Percentiles rank a stretch among this genome's conserved stretches.
phyloP scores from a whole-genome alignment of 163 green algal genomes.

The Scenedesmus sp. region DNA sequence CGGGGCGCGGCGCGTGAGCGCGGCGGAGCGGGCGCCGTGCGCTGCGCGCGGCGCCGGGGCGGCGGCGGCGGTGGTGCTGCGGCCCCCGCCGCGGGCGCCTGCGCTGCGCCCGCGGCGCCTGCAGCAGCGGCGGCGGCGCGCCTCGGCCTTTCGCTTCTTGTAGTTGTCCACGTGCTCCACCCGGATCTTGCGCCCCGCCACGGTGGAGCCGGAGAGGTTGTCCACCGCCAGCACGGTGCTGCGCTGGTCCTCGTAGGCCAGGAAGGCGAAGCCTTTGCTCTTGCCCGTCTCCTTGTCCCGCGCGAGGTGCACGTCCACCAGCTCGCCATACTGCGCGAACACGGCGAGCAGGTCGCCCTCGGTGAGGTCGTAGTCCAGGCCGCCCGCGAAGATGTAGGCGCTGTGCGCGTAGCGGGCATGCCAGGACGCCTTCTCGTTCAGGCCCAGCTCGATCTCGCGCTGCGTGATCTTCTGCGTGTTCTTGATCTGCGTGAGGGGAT shows the following conservation, averaged over 20 bases:
- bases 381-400: constrained; percentile 95
- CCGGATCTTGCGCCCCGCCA: constrained; percentile 82
- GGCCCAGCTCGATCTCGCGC: constrained; percentile 80
- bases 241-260: constrained; percentile 98
- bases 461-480: constrained; percentile 91
- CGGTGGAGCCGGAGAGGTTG: constrained; percentile 93
- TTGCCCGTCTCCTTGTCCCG: constrained; percentile 84
- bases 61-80: neutral
- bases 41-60: neutral
- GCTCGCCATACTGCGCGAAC: constrained; percentile 97
- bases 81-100: neutral
- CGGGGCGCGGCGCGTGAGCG: neutral
- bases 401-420: constrained; percentile 93
- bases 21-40: neutral
- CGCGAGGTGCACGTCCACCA: constrained; percentile 95
- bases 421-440: constrained; percentile 83
- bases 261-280: constrained; percentile 95
- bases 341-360: constrained; percentile 97
- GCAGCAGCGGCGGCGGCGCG: constrained; percentile 8
- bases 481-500: constrained; percentile 91
- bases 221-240: constrained; percentile 97
- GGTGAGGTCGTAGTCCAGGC: constrained; percentile 92
- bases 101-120: neutral
- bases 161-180: constrained; percentile 99
- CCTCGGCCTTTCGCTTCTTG: constrained; percentile 73